Percentiles rank a stretch among this genome's conserved stretches.
Evolutionary conservation across 179 eudicot species (phyloP).

Genomic region (Vitellaria paradoxa): DNA sequence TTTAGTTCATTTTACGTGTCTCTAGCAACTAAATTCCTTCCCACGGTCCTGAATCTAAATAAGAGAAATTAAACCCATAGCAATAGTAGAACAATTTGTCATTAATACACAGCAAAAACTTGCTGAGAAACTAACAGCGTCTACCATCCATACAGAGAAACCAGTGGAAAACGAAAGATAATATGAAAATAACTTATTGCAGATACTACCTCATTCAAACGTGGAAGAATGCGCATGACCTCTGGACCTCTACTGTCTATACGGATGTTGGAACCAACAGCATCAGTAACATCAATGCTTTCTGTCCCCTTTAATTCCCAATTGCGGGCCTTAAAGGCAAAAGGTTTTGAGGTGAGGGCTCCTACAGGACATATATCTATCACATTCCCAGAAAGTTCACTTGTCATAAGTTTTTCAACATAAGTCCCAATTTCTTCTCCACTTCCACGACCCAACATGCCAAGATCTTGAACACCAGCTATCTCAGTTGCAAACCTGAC

Average conservation of each 20-base stretch:
- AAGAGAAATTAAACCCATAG: too few species aligned
- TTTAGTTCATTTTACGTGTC: too few species aligned
- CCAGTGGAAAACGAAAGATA: not conserved
- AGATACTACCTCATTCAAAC: constrained; percentile 78
- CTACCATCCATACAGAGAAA: too few species aligned
- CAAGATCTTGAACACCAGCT: constrained; percentile 97
- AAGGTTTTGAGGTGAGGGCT: constrained; percentile 96
- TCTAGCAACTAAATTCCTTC: too few species aligned
- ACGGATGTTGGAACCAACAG: constrained; percentile 97
- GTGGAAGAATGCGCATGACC: constrained; percentile 93
- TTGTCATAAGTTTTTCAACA: constrained; percentile 91
- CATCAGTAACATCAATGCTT: constrained; percentile 95
- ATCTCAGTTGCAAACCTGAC: constrained; percentile 93
- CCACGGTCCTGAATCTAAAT: too few species aligned
- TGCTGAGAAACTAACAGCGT: too few species aligned
- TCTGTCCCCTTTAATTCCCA: constrained; percentile 98
- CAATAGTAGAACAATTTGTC: too few species aligned
- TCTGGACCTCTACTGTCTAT: constrained; percentile 99
- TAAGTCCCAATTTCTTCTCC: constrained; percentile 99
- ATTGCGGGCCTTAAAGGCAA: constrained; percentile 95
- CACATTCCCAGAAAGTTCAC: constrained; percentile 98
- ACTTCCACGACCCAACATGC: constrained; percentile 99
- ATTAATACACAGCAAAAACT: too few species aligned
- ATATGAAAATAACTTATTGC: constrained; percentile 8
- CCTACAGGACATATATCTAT: constrained; percentile 99